Base-by-base conservation (phyloP, 495 filamentous ascomycete species). In the Talaromyces ruber region DNA sequence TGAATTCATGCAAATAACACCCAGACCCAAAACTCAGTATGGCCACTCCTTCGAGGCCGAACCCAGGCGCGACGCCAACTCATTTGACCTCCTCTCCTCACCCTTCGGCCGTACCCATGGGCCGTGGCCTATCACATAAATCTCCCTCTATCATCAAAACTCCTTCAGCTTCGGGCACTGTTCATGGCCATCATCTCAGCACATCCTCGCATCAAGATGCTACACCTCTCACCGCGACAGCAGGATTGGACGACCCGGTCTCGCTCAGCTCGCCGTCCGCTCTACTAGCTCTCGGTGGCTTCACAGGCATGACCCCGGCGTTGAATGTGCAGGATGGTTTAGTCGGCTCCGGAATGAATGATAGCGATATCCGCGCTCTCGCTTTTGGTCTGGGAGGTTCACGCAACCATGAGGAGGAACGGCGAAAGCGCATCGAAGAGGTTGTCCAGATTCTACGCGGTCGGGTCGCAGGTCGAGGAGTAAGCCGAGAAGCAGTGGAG, bases 401-500 rank as follows among this genome's bases (percentile, higher is more conserved):
- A 1, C 74, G 78, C n/a, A 76, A 82, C 52, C 77, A 72, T 34
- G 80, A 83, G 18, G 74, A 77, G 21, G 84, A 86, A 60, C 78
- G 86, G 60, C 73, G 66, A 67, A 73, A 81, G 60, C 81, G 82
- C 59, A 81, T 84, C 1, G 70, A 74, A 8, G 73, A 76, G 9
- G 76, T 82, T 6, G 74, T 78, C 6, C 73, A 74, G 45, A 63
- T 74, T 37, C 60, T 83, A 8, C 64, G 59, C n/a, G 67, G 72
- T 12, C 78, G 78, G 11, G 78, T 80, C 2, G 68, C 76, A 6
- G 78, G 78, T 2, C 66, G 79, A 55, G 77, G 76, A 21, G 89
- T 98, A 32, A 89, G 90, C 57, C 85, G 92, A 58, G 87, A 92
- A 50, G 91, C 90, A 0, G 78, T 98, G 45, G 90, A 93, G 72